phyloP scores from a whole-genome alignment of 75 land plant genomes.

The Sequoiadendron giganteum region DNA sequence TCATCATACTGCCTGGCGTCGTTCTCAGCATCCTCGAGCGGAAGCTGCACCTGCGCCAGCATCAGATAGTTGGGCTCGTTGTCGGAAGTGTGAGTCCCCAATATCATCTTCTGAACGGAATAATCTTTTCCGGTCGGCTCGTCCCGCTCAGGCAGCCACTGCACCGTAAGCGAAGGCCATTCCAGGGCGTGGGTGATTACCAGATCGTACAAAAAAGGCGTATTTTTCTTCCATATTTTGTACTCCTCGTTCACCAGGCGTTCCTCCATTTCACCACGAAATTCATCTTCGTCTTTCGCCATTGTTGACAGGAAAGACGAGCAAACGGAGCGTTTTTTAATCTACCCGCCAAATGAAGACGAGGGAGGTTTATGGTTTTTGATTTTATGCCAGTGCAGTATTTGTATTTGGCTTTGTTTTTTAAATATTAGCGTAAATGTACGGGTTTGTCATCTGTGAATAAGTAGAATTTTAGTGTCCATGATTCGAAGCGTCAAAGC shows the following conservation, averaged over 20 bases:
- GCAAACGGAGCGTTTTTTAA: background rate
- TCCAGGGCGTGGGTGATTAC: conserved; percentile 91
- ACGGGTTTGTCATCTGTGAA: no score
- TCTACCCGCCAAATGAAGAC: background rate
- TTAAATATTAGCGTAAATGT: no score
- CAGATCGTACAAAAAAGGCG: conserved; percentile 89
- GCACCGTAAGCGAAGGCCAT: conserved; percentile 94
- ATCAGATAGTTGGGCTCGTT: conserved; percentile 91
- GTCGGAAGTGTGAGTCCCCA: conserved; percentile 92
- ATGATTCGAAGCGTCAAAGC: background rate
- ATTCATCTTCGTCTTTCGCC: conserved; percentile 88
- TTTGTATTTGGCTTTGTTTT: no score
- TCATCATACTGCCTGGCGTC: conserved; percentile 84
- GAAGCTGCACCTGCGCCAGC: conserved; percentile 93
- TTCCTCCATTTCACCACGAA: conserved; percentile 88
- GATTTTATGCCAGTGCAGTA: no score
- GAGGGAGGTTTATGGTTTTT: background rate
- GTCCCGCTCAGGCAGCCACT: conserved; percentile 82
- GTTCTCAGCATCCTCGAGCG: conserved; percentile 79
- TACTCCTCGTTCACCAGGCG: conserved; percentile 92
- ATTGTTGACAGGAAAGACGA: conserved; percentile 17
- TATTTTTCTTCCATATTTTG: conserved; percentile 98
- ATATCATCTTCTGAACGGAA: conserved; percentile 79
- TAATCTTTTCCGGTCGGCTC: conserved; percentile 83
- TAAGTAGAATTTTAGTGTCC: no score